Evolutionary conservation across 495 filamentous ascomycete species (phyloP).

Genomic region (Aspergillus haitiensis): DNA sequence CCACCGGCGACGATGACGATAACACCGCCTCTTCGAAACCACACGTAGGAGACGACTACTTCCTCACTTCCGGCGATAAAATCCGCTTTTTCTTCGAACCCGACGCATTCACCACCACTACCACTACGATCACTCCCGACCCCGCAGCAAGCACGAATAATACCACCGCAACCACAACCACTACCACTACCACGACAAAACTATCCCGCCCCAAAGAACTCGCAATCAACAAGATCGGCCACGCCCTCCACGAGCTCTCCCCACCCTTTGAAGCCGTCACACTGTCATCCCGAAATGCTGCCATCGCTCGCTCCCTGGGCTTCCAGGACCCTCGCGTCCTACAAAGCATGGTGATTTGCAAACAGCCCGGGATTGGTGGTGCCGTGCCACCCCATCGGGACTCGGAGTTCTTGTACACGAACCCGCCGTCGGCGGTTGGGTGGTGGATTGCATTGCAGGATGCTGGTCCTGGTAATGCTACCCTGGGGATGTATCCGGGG

Average conservation of each 20-base stretch:
- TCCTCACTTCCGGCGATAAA: slow-evolving; percentile 84
- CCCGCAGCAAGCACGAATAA: slow-evolving; percentile 13
- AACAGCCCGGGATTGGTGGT: slow-evolving; percentile 93
- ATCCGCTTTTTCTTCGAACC: slow-evolving; percentile 97
- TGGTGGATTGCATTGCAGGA: slow-evolving; percentile 98
- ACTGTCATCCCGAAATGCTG: slow-evolving; percentile 53
- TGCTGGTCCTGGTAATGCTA: slow-evolving; percentile 79
- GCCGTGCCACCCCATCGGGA: slow-evolving; percentile 88
- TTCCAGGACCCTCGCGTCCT: slow-evolving; percentile 74
- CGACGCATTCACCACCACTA: slow-evolving; percentile 51
- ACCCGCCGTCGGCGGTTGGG: slow-evolving; percentile 85
- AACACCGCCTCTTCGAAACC: slow-evolving; percentile 20
- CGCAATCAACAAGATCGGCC: slow-evolving; percentile 96
- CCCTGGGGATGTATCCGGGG: slow-evolving; percentile 79
- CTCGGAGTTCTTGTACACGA: slow-evolving; percentile 87
- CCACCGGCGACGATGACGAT: slow-evolving; percentile 63
- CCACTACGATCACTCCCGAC: too few species aligned
- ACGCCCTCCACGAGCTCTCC: slow-evolving; percentile 77
- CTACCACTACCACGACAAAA: slow-evolving; percentile 43
- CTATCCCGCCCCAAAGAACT: slow-evolving; percentile 73
- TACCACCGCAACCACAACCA: too few species aligned
- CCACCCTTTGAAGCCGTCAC: slow-evolving; percentile 67
- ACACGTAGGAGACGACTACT: slow-evolving; percentile 95
- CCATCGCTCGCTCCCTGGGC: slow-evolving; percentile 68
- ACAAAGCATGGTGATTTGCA: slow-evolving; percentile 98